These are phyloP conservation scores for Erysiphe neolycopersici DNA, from an alignment of 2,329 filamentous ascomycete genomes.

Conservation along the genomic window DNA sequence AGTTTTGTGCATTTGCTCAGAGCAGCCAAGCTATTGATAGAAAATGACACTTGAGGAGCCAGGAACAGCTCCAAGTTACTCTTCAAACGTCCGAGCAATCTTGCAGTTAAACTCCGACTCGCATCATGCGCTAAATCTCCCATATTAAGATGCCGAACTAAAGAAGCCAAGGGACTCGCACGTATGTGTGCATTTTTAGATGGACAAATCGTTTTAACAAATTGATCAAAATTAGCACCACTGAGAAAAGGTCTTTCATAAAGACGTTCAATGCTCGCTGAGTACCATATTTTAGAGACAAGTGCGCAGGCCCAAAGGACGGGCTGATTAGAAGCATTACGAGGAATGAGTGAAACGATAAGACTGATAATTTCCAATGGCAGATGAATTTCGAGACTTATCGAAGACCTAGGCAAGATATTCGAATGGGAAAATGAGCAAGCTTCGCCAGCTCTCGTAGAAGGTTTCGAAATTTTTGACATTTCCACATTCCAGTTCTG, in stretches of 20 bases:
- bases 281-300: conserved; percentile 12
- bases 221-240: conserved; percentile 11
- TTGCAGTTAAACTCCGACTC: conserved; percentile 11
- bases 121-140: conserved; percentile 12
- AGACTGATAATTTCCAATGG: conserved; percentile 12
- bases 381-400: conserved; percentile 7
- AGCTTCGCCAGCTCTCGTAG: too few species aligned
- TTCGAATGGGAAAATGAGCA: too few species aligned
- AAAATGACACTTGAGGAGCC: conserved; percentile 13
- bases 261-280: conserved; percentile 7
- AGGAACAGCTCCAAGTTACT: conserved; percentile 13
- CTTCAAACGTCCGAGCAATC: conserved; percentile 12
- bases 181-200: conserved; percentile 15
- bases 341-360: conserved; percentile 11
- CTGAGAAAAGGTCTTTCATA: conserved; percentile 10
- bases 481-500: too few species aligned
- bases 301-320: conserved; percentile 11
- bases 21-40: conserved; percentile 14
- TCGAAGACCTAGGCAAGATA: too few species aligned
- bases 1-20: conserved; percentile 13
- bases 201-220: conserved; percentile 13
- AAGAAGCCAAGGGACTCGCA: conserved; percentile 8
- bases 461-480: too few species aligned
- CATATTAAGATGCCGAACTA: conserved; percentile 13
- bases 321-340: conserved; percentile 4